Conservation (phyloP, 352 stramenopile genomes). For the Peronospora belbahrii region DNA sequence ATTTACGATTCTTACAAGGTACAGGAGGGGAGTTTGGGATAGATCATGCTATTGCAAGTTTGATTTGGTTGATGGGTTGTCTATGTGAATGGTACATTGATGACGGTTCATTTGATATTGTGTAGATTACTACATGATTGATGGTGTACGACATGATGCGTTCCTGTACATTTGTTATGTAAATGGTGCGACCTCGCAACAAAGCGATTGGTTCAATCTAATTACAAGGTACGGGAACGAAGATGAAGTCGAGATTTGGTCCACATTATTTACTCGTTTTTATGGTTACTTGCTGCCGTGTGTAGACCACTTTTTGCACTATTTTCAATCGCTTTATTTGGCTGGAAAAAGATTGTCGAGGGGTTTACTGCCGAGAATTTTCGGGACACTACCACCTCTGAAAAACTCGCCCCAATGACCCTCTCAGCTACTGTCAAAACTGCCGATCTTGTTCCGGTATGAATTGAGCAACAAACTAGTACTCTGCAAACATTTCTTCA, state of each 20-base stretch:
- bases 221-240: conserved; percentile 36
- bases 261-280: conserved; percentile 1
- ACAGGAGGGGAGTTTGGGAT: too few relatives aligned
- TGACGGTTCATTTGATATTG: background rate
- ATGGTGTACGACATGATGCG: conserved; percentile 67
- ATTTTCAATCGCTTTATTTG: conserved; percentile 58
- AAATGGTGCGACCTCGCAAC: conserved; percentile 57
- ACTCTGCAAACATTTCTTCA: too few relatives aligned
- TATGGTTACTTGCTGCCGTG: too few relatives aligned
- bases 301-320: conserved; percentile 44
- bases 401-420: conserved; percentile 10
- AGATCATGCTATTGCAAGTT: too few relatives aligned
- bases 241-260: background rate
- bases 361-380: conserved; percentile 36
- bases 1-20: conserved; percentile 89
- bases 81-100: conserved; percentile 10
- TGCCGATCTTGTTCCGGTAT: conserved; percentile 20
- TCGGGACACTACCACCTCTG: conserved; percentile 15
- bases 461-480: conserved; percentile 14
- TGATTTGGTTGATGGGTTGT: too few relatives aligned
- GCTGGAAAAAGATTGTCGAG: conserved; percentile 55
- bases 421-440: conserved; percentile 9
- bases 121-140: conserved; percentile 84
- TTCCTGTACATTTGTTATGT: conserved; percentile 85
- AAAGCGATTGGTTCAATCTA: conserved; percentile 58